Percentiles rank a stretch among this genome's conserved stretches.
These are phyloP conservation scores for Suillus variegatus DNA, from an alignment of 768 basidiomycete species.

Conservation along the genomic window DNA sequence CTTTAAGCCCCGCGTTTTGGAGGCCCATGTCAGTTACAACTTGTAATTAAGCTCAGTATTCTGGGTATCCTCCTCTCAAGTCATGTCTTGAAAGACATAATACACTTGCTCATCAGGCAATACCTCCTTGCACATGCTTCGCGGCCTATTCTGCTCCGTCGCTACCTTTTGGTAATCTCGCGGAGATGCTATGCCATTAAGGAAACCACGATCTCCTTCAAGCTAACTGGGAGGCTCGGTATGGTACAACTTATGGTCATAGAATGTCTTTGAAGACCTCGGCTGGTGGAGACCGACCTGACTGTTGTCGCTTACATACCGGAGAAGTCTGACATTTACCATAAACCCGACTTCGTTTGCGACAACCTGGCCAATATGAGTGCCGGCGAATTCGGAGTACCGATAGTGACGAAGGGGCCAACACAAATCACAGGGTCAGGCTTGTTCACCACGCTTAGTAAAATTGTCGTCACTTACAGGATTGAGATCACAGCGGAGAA, in stretches of 20 bases:
- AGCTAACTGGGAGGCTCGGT: constrained; percentile 44
- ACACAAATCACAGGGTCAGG: constrained; percentile 53
- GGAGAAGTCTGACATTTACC: constrained; percentile 54
- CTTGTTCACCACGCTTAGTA: not conserved
- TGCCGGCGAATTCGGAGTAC: constrained; percentile 48
- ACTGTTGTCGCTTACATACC: constrained; percentile 60
- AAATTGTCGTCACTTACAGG: constrained; percentile 8
- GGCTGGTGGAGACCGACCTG: constrained; percentile 62
- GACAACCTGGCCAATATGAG: constrained; percentile 54
- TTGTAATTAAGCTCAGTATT: not conserved
- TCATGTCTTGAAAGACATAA: constrained; percentile 37
- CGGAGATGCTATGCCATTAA: constrained; percentile 51
- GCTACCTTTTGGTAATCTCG: constrained; percentile 53
- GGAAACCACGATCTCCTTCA: constrained; percentile 53
- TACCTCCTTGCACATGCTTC: constrained; percentile 48
- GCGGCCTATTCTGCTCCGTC: constrained; percentile 46
- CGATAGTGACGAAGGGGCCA: constrained; percentile 54
- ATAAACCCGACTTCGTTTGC: constrained; percentile 60
- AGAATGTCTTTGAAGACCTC: constrained; percentile 47
- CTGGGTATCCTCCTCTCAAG: constrained; percentile 18
- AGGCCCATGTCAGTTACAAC: constrained; percentile 7
- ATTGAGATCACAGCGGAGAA: constrained; percentile 41
- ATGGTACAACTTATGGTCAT: constrained; percentile 46
- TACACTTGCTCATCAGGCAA: constrained; percentile 46
- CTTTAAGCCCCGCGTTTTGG: not conserved